phyloP scores from a whole-genome alignment of 140 eudicot species.

The Bidens hawaiensis region DNA sequence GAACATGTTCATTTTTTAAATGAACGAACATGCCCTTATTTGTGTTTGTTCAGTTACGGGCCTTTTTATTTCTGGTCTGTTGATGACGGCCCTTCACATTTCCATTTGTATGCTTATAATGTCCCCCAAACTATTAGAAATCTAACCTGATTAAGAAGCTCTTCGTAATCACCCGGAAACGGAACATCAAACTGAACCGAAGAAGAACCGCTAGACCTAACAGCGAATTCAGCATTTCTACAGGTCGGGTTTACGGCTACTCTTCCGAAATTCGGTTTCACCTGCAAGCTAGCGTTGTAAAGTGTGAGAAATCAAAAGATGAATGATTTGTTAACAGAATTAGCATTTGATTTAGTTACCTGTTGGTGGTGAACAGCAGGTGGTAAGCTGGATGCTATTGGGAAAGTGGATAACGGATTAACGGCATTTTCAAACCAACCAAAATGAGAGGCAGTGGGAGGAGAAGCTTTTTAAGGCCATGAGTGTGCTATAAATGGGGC shows the following conservation, averaged over 20 bases:
- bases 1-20: too few species aligned
- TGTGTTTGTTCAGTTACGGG: too few species aligned
- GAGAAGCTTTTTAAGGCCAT: constrained; percentile 1
- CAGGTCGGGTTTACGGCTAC: constrained; percentile 12
- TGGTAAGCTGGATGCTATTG: constrained; percentile 30
- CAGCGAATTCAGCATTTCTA: constrained; percentile 23
- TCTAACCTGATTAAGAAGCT: constrained; percentile 74
- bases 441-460: constrained; percentile 1
- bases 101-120: neutral
- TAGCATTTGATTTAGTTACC: constrained; percentile 9
- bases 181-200: constrained; percentile 50
- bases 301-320: constrained; percentile 8
- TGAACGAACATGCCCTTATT: too few species aligned
- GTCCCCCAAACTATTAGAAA: neutral
- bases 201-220: constrained; percentile 41
- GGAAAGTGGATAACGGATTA: constrained; percentile 62
- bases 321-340: neutral
- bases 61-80: too few species aligned
- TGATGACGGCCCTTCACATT: too few species aligned
- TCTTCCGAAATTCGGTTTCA: constrained; percentile 17
- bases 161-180: constrained; percentile 68
- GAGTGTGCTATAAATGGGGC: too few species aligned
- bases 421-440: constrained; percentile 61
- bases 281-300: constrained; percentile 23
- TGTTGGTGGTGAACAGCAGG: constrained; percentile 26